Percentiles rank a stretch among this genome's conserved stretches.
Evolutionary conservation across 1,284 basidiomycete genomes (phyloP).

Genomic region (Cutaneotrichosporon spelunceum): DNA sequence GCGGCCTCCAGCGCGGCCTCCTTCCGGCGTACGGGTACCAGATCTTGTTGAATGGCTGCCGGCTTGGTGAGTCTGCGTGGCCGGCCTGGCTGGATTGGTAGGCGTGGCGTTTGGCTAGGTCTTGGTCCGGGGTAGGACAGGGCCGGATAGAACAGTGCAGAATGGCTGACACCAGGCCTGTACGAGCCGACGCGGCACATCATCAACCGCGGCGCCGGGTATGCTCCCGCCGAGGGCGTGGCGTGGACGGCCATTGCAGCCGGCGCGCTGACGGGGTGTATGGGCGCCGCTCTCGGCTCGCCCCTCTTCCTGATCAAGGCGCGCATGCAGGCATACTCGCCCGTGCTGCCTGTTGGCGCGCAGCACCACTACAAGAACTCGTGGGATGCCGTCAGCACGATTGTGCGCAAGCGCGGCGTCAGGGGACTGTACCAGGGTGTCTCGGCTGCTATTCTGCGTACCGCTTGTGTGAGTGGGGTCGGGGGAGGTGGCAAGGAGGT

Average conservation of each 20-base stretch:
- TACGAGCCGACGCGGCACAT: slow-evolving; percentile 84
- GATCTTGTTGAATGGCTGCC: slow-evolving; percentile 90
- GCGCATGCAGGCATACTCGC: slow-evolving; percentile 95
- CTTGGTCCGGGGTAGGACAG: too few relatives aligned
- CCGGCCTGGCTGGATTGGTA: too few relatives aligned
- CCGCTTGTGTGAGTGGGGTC: slow-evolving; percentile 69
- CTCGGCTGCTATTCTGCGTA: slow-evolving; percentile 87
- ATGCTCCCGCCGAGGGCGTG: slow-evolving; percentile 63
- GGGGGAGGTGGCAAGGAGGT: neutral
- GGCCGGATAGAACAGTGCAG: too few relatives aligned
- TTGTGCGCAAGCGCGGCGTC: slow-evolving; percentile 71
- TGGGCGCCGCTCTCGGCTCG: slow-evolving; percentile 87
- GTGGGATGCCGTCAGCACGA: slow-evolving; percentile 73
- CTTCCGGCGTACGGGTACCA: slow-evolving; percentile 91
- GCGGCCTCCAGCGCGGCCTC: slow-evolving; percentile 86
- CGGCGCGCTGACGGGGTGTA: slow-evolving; percentile 81
- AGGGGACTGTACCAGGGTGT: slow-evolving; percentile 83
- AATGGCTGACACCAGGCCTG: slow-evolving; percentile 61
- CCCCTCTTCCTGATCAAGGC: slow-evolving; percentile 96
- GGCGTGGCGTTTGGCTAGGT: too few relatives aligned
- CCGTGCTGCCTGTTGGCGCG: slow-evolving; percentile 85
- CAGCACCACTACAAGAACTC: slow-evolving; percentile 87
- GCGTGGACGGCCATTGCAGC: slow-evolving; percentile 73
- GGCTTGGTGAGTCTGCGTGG: slow-evolving; percentile 78
- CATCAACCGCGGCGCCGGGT: slow-evolving; percentile 69